phyloP scores from a whole-genome alignment of 139 green algal genomes.

The Volvox reticuliferus region DNA sequence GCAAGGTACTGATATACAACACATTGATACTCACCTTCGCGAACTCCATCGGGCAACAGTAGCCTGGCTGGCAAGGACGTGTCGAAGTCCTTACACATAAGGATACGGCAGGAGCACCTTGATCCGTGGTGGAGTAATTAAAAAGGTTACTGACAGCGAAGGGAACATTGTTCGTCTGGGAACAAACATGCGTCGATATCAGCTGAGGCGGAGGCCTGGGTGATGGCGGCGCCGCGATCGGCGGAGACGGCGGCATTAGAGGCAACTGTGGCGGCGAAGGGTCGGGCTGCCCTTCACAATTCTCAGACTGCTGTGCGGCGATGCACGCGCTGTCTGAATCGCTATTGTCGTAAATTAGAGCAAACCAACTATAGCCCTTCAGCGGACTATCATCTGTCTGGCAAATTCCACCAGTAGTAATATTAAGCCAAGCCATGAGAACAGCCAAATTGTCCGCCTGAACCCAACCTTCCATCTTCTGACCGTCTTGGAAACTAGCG shows the following conservation, averaged over 20 bases:
- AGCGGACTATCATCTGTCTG: background rate
- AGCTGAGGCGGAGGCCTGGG: background rate
- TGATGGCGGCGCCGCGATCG: background rate
- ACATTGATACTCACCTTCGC: slow-evolving; percentile 17
- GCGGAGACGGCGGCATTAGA: background rate
- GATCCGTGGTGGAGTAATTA: background rate
- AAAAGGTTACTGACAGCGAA: background rate
- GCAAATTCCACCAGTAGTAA: background rate
- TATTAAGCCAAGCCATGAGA: background rate
- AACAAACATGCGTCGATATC: background rate
- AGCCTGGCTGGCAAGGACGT: background rate
- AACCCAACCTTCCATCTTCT: background rate
- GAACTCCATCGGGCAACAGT: slow-evolving; percentile 18
- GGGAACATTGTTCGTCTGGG: background rate
- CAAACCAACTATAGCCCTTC: background rate
- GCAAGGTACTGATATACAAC: too few relatives aligned
- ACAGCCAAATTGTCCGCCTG: background rate
- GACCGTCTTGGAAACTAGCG: background rate
- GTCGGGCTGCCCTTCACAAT: background rate
- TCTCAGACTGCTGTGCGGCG: background rate
- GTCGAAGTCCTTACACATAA: background rate
- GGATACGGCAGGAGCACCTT: background rate
- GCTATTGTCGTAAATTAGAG: background rate
- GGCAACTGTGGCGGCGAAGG: background rate
- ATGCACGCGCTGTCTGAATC: background rate